Evolutionary conservation across 352 stramenopile species (phyloP).

Genomic region (Phytophthora crassamura): DNA sequence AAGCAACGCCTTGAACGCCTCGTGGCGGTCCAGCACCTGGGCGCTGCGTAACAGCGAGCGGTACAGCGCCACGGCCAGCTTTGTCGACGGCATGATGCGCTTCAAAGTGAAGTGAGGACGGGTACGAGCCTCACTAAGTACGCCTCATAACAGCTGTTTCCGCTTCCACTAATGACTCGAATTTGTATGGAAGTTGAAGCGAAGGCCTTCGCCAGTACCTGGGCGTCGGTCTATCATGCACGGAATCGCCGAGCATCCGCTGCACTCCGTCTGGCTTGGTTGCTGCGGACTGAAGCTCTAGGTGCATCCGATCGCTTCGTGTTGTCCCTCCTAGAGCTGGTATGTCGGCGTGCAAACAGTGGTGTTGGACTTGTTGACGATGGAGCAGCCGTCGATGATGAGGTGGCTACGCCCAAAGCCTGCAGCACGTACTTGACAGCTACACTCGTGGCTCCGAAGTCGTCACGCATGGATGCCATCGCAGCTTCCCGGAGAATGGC

Average conservation of each 20-base stretch:
- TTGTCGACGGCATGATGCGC: slow-evolving; percentile 46
- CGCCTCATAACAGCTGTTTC: too few relatives aligned
- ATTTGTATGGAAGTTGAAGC: too few relatives aligned
- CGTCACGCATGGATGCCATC: slow-evolving; percentile 74
- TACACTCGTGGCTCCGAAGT: slow-evolving; percentile 54
- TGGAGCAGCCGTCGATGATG: slow-evolving; percentile 8
- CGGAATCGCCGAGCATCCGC: slow-evolving; percentile 52
- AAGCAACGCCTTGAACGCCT: slow-evolving; percentile 76
- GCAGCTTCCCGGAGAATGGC: slow-evolving; percentile 80
- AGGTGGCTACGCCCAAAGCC: slow-evolving; percentile 26
- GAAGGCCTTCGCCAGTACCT: too few relatives aligned
- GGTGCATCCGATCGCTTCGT: slow-evolving; percentile 13
- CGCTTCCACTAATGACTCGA: too few relatives aligned
- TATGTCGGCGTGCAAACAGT: slow-evolving; percentile 27
- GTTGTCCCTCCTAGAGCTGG: slow-evolving; percentile 21
- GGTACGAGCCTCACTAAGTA: too few relatives aligned
- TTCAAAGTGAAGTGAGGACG: slow-evolving; percentile 20
- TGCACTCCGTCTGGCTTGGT: slow-evolving; percentile 47
- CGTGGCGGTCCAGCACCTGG: slow-evolving; percentile 63
- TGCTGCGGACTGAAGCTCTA: slow-evolving; percentile 28
- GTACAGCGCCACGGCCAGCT: slow-evolving; percentile 74
- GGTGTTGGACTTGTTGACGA: slow-evolving; percentile 18
- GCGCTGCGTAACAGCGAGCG: slow-evolving; percentile 72
- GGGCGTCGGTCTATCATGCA: slow-evolving; percentile 25
- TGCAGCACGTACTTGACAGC: slow-evolving; percentile 49